Evolutionary conservation across 495 filamentous ascomycete genomes (phyloP).

Genomic region (Copromyces sp.): DNA sequence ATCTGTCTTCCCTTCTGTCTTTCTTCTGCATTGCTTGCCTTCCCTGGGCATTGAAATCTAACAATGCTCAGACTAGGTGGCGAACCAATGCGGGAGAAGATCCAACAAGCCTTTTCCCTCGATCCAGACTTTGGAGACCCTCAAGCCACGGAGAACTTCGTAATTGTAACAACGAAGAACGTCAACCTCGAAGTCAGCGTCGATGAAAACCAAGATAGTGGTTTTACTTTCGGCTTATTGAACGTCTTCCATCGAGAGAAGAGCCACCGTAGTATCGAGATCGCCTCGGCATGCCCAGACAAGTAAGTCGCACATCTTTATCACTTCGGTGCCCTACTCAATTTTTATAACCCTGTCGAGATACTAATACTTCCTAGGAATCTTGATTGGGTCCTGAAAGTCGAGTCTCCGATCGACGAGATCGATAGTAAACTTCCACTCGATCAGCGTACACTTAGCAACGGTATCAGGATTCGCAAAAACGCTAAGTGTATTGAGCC

Average conservation of each 20-base stretch:
- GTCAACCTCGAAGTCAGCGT: slow-evolving; percentile 9
- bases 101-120: not conserved
- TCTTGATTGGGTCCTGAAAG: slow-evolving; percentile 15
- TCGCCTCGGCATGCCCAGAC: slow-evolving; percentile 29
- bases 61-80: not conserved
- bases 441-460: not conserved
- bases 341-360: not conserved
- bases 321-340: not conserved
- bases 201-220: not conserved
- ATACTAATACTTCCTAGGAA: slow-evolving; percentile 3
- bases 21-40: not conserved
- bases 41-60: not conserved
- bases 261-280: slow-evolving; percentile 13
- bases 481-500: not conserved
- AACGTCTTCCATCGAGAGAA: slow-evolving; percentile 4
- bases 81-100: not conserved
- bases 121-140: not conserved
- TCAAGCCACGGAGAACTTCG: not conserved
- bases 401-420: slow-evolving; percentile 4
- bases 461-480: not conserved
- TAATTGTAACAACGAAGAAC: slow-evolving; percentile 13
- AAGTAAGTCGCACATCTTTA: slow-evolving; percentile 18
- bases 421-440: not conserved
- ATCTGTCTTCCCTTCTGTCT: not conserved
- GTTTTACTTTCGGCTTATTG: slow-evolving; percentile 7